phyloP scores from a whole-genome alignment of 805 yeast genomes.

The Aciculoconidium aculeatum region DNA sequence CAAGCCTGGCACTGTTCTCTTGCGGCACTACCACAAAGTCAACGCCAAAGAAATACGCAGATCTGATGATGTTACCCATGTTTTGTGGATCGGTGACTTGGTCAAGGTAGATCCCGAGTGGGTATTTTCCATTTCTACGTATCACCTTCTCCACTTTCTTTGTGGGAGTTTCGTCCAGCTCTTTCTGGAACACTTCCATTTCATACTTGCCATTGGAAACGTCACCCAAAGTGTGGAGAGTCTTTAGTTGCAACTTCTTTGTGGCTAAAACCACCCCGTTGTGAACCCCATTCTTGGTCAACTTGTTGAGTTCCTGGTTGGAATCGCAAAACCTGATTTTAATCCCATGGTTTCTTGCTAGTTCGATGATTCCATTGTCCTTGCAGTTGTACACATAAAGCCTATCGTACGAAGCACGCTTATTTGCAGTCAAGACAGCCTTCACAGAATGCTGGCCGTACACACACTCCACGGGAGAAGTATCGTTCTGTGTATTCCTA shows the following conservation, averaged over 20 bases:
- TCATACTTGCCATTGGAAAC: constrained; percentile 14
- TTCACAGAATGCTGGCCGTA: constrained; percentile 73
- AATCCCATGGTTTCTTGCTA: constrained; percentile 40
- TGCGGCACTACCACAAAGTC: constrained; percentile 71
- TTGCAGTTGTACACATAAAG: constrained; percentile 43
- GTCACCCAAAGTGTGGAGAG: constrained; percentile 18
- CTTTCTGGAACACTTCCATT: constrained; percentile 13
- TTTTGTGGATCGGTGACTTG: constrained; percentile 84
- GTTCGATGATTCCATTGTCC: constrained; percentile 37
- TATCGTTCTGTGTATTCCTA: no score
- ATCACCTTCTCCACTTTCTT: constrained; percentile 13
- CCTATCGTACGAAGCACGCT: constrained; percentile 47
- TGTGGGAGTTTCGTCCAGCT: constrained; percentile 11
- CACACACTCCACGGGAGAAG: constrained; percentile 53
- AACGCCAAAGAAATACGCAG: constrained; percentile 77
- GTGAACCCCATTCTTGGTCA: constrained; percentile 68
- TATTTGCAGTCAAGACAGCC: constrained; percentile 58
- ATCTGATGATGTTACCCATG: constrained; percentile 74
- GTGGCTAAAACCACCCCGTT: constrained; percentile 75
- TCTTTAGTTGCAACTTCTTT: constrained; percentile 40
- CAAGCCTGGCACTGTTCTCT: constrained; percentile 64
- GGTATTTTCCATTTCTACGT: constrained; percentile 22
- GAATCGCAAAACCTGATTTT: constrained; percentile 28
- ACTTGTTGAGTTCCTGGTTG: constrained; percentile 50
- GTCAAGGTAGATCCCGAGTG: constrained; percentile 72